A percentile compares a stretch with the other conserved stretches of the same genome.
Conservation (phyloP, 768 basidiomycete genomes). For the Kwoniella shandongensis region DNA sequence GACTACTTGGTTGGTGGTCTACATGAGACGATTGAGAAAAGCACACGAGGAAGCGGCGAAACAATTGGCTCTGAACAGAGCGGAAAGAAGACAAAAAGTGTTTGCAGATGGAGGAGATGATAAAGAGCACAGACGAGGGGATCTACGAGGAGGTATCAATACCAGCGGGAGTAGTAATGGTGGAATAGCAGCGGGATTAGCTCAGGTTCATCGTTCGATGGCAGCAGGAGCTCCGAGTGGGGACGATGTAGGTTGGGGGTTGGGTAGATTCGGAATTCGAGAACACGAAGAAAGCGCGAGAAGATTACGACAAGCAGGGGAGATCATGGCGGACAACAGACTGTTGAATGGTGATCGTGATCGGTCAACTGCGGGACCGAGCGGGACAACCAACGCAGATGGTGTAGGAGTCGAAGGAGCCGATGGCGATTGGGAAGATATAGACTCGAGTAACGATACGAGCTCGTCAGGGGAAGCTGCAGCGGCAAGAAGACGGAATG, state of each 20-base stretch:
- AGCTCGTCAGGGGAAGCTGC: constrained; percentile 8
- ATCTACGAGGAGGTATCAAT: too few relatives aligned
- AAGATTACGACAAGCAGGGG: constrained; percentile 52
- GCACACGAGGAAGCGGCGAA: constrained; percentile 51
- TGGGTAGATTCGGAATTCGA: constrained; percentile 68
- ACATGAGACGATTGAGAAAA: constrained; percentile 40
- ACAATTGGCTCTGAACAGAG: constrained; percentile 39
- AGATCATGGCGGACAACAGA: constrained; percentile 46
- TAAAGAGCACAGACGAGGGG: too few relatives aligned
- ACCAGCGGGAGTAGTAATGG: too few relatives aligned
- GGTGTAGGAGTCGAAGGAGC: not conserved
- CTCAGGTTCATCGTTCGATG: not conserved
- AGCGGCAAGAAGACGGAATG: constrained; percentile 1
- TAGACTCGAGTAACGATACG: constrained; percentile 18
- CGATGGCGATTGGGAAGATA: constrained; percentile 31
- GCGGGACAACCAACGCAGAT: constrained; percentile 7
- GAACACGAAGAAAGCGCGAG: constrained; percentile 47
- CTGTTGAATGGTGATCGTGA: constrained; percentile 26
- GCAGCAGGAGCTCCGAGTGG: constrained; percentile 16
- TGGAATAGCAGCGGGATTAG: not conserved
- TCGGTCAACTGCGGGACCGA: constrained; percentile 31
- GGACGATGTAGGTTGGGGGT: constrained; percentile 64
- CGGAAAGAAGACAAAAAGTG: constrained; percentile 29
- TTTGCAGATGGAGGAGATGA: constrained; percentile 65
- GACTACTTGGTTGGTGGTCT: constrained; percentile 41